A percentile compares a stretch with the other conserved stretches of the same genome.
These are phyloP conservation scores for Verticillium tricorpus DNA, from an alignment of 2,329 filamentous ascomycete species.

Conservation along the genomic window DNA sequence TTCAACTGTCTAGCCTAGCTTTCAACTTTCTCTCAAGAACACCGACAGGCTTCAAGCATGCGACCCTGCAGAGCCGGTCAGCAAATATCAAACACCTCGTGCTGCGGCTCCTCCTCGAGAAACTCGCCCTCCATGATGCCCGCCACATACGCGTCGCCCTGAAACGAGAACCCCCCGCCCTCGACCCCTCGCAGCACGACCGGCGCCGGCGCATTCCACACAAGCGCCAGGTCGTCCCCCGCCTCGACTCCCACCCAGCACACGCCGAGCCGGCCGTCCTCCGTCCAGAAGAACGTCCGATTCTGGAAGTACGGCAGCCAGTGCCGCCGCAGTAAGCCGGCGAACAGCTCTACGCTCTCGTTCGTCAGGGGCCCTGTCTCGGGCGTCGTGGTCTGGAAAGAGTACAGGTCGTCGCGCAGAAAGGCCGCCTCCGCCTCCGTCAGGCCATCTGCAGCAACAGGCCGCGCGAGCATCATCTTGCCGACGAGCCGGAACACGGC, in stretches of 20 bases:
- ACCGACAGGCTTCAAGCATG: no score
- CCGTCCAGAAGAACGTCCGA: conserved; percentile 16
- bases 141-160: conserved; percentile 15
- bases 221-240: conserved; percentile 11
- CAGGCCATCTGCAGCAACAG: neutral
- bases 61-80: neutral
- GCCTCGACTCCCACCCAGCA: conserved; percentile 6
- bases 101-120: conserved; percentile 5
- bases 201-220: conserved; percentile 11
- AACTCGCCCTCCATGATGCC: conserved; percentile 17
- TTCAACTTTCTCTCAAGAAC: no score
- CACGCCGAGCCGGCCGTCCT: conserved; percentile 10
- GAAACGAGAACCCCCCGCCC: conserved; percentile 5
- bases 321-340: neutral
- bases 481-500: neutral
- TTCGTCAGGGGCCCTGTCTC: neutral
- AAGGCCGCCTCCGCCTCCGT: neutral
- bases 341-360: neutral
- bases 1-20: no score
- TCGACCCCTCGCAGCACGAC: conserved; percentile 6
- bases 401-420: neutral
- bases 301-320: neutral
- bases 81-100: neutral
- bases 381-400: neutral
- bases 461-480: neutral